Evolutionary conservation across 139 green algal species (phyloP), one percentile per base, ranked within the genome.

Genomic region (Tetraselmis chui): DNA sequence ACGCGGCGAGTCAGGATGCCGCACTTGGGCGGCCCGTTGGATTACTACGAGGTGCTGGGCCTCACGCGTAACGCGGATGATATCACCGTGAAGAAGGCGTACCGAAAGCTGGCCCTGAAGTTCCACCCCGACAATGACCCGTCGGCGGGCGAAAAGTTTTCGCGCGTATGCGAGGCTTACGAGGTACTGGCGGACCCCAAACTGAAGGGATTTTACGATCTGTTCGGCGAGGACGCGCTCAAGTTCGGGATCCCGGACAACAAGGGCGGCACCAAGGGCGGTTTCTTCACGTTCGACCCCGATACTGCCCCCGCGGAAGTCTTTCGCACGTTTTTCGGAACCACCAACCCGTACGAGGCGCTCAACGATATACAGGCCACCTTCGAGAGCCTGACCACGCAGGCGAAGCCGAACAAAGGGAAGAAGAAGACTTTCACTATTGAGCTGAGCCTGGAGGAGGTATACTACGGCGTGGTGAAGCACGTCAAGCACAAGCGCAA

Each of bases 291-390:
- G 5, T 92, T 92, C 81, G 87, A 91, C 32, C 58, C 84, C 1
- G 80, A 87, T 5, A 80, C 58, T 1, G 88, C 83, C 22, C 90
- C 91, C 2, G 28, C 81, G 0, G 30, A 84, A 27, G 86, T 94
- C 26, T 95, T 95, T 76, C 31, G 79, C 28, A 78, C 83, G 24
- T 95, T 94, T 84, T 95, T 95, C 83, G 92, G 92, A n/a, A 95
- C 92, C 31, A 78, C 82, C n/a, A 95, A 95, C 83, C 92, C 92
- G 2, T 95, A 92, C 85, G 90, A 92, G 82, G 92, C 92, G 22
- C 79, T 95, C 26, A 88, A 93, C 28, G 85, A 89, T 0, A 84
- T 94, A 30, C 89, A 88, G 5, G 78, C 79, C 5, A 81, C 87
- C n/a, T 94, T 92, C 87, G 88, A 94, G 84, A 82, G 84, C 2